Base-by-base conservation (phyloP, 352 stramenopile species). In the Pythium dissotocum region DNA sequence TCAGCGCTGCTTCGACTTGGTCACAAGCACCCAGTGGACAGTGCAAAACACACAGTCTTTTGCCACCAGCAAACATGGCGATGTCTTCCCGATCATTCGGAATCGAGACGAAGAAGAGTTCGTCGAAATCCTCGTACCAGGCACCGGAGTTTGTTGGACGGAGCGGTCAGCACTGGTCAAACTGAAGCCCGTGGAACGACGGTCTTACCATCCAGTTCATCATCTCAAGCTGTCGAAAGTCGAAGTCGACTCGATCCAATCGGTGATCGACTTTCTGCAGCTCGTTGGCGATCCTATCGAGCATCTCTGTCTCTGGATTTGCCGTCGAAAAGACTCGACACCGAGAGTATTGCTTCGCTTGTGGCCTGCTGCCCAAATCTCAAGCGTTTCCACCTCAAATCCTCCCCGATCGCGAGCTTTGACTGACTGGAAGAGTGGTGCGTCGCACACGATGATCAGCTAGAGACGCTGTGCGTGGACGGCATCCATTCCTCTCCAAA, bases 81-180 rank as follows among this genome's bases (percentile, higher is more conserved):
- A 51, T 38, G 56, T 44, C 0, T 68, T 58, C 16, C 53, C 57
- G 33, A n/a, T 68, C 21, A 32, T 63, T 5, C 62, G 53, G 0
- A 49, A 68, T 16, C 30, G 42, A 8, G 18, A 40, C 2, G 53
- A 57, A 9, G 62, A 68, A 33, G 53, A 49, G 9, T 62, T 40
- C 7, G 61, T 68, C 21, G 62, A 68, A 40, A 48, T 68, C 36
- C 30, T 68, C n/a, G 53, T 63, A 2, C 53, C 62, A 2, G 61
- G 61, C 0, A 67, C 61, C 6, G 61, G 61, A 8, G 61, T 67
- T 6, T 67, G 61, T 16, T 67, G 61, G 61, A 61, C 53, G 26
- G 61, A 67, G 4, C 36, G 61, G 5, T 38, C 18, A n/a, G 51
- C 61, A 8, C 5, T 67, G 38, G 58, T 61, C 28, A 52, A 56